Conservation (phyloP, 352 stramenopile genomes). For the Nothophytophthora sp. region DNA sequence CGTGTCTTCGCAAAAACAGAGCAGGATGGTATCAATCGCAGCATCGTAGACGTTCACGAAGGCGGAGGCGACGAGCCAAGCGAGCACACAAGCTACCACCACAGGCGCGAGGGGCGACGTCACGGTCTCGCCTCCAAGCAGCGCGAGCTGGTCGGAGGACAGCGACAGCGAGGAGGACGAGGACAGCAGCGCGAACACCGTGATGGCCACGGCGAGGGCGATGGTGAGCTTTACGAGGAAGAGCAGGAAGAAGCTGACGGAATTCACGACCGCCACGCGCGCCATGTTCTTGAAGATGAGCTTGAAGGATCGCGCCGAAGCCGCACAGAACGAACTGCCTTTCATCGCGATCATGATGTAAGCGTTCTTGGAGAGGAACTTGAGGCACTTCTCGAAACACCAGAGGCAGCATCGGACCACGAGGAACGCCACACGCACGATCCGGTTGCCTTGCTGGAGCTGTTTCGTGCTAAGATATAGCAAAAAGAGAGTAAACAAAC, state of each 20-base stretch:
- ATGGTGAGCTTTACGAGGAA: slow-evolving; percentile 93
- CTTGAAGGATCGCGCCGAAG: slow-evolving; percentile 92
- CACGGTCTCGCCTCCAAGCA: slow-evolving; percentile 72
- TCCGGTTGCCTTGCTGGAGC: slow-evolving; percentile 67
- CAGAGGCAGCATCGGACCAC: slow-evolving; percentile 92
- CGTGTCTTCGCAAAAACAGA: slow-evolving; percentile 97
- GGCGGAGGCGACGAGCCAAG: slow-evolving; percentile 89
- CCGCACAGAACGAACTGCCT: slow-evolving; percentile 81
- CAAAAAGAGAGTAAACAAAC: too few relatives aligned
- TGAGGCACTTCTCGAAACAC: slow-evolving; percentile 96
- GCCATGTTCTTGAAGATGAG: slow-evolving; percentile 95
- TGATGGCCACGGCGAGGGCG: slow-evolving; percentile 38
- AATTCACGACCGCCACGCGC: slow-evolving; percentile 86
- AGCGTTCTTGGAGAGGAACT: slow-evolving; percentile 97
- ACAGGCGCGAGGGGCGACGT: slow-evolving; percentile 92
- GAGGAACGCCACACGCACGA: slow-evolving; percentile 86
- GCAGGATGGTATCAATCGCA: slow-evolving; percentile 94
- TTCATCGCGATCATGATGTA: slow-evolving; percentile 91
- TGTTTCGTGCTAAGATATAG: slow-evolving; percentile 85
- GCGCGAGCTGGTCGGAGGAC: slow-evolving; percentile 35
- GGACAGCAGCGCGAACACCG: slow-evolving; percentile 55
- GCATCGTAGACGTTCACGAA: slow-evolving; percentile 97
- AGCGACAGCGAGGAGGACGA: slow-evolving; percentile 28
- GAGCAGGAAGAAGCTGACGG: slow-evolving; percentile 94
- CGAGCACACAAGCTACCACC: slow-evolving; percentile 70